phyloP scores from a whole-genome alignment of 352 stramenopile genomes.

The Globisporangium yorkense region DNA sequence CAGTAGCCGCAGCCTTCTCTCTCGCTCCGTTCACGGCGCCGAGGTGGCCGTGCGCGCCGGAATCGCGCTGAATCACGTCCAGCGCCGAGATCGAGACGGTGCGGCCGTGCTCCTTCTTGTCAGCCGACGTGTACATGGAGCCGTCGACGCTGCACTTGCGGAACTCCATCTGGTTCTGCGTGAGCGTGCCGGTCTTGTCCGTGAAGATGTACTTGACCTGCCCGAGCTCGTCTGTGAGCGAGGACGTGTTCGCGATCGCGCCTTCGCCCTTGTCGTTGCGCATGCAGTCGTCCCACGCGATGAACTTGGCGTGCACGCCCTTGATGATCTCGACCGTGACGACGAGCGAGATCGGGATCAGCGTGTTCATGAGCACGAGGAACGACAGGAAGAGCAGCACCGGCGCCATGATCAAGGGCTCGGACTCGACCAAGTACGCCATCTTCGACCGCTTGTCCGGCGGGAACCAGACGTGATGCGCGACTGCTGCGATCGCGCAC shows the following conservation, averaged over 20 bases:
- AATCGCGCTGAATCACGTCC: conserved; percentile 15
- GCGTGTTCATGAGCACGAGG: conserved; percentile 88
- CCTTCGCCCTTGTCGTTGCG: conserved; percentile 34
- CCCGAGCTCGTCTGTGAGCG: conserved; percentile 90
- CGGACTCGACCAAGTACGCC: conserved; percentile 7
- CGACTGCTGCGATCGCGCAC: conserved; percentile 43
- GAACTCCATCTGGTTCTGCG: conserved; percentile 95
- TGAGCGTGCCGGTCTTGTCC: conserved; percentile 94
- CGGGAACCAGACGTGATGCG: conserved; percentile 25
- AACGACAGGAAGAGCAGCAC: conserved; percentile 87
- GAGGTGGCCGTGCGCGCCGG: not conserved
- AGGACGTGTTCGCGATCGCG: conserved; percentile 83
- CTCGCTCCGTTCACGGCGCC: not conserved
- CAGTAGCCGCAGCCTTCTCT: not conserved
- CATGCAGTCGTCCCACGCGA: conserved; percentile 74
- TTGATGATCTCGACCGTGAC: conserved; percentile 84
- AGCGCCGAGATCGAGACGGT: conserved; percentile 32
- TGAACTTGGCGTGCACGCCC: conserved; percentile 67
- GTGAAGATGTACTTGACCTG: conserved; percentile 92
- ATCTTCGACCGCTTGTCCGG: not conserved
- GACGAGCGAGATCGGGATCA: conserved; percentile 93
- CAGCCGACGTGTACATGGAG: conserved; percentile 53
- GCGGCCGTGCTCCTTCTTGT: conserved; percentile 26
- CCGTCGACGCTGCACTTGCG: conserved; percentile 92
- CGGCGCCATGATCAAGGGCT: conserved; percentile 3